phyloP scores from a whole-genome alignment of 2,329 filamentous ascomycete species.

The Dothiorella sarmentorum region DNA sequence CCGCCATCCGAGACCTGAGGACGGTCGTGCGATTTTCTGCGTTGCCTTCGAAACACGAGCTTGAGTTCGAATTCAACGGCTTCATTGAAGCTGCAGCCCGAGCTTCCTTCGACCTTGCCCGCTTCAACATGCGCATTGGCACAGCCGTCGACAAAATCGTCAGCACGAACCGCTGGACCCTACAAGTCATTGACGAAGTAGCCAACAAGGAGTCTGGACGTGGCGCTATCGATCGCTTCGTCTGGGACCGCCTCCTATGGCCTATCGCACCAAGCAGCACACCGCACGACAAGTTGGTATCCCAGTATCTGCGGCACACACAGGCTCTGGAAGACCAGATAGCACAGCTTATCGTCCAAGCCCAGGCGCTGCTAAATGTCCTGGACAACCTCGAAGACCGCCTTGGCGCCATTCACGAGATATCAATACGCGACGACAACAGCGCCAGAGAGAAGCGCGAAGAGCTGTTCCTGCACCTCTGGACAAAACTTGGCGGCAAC shows the following conservation, averaged over 20 bases:
- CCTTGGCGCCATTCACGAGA: slow-evolving; percentile 65
- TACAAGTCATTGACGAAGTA: slow-evolving; percentile 31
- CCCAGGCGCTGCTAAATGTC: slow-evolving; percentile 62
- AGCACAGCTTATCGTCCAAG: slow-evolving; percentile 63
- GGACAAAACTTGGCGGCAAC: slow-evolving; percentile 73
- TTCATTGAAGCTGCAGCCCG: slow-evolving; percentile 68
- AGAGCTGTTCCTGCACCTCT: slow-evolving; percentile 66
- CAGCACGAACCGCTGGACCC: slow-evolving; percentile 70
- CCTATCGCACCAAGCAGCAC: slow-evolving; percentile 32
- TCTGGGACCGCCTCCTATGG: slow-evolving; percentile 35
- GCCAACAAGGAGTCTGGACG: slow-evolving; percentile 24
- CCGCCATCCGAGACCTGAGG: slow-evolving; percentile 69
- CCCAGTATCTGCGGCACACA: slow-evolving; percentile 74
- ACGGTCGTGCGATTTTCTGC: slow-evolving; percentile 68
- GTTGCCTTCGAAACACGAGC: slow-evolving; percentile 64
- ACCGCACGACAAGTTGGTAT: slow-evolving; percentile 54
- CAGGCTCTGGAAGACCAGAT: slow-evolving; percentile 68
- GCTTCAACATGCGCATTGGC: slow-evolving; percentile 74
- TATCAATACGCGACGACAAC: slow-evolving; percentile 62
- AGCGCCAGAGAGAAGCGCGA: slow-evolving; percentile 58
- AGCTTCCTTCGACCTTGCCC: slow-evolving; percentile 64
- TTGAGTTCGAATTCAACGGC: slow-evolving; percentile 70
- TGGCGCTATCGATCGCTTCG: slow-evolving; percentile 38
- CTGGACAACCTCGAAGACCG: slow-evolving; percentile 67
- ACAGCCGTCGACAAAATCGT: slow-evolving; percentile 71